Percentiles rank a stretch among this genome's conserved stretches.
Evolutionary conservation across 345 rosid genomes (phyloP).

Genomic region (Pugionium dolabratum): DNA sequence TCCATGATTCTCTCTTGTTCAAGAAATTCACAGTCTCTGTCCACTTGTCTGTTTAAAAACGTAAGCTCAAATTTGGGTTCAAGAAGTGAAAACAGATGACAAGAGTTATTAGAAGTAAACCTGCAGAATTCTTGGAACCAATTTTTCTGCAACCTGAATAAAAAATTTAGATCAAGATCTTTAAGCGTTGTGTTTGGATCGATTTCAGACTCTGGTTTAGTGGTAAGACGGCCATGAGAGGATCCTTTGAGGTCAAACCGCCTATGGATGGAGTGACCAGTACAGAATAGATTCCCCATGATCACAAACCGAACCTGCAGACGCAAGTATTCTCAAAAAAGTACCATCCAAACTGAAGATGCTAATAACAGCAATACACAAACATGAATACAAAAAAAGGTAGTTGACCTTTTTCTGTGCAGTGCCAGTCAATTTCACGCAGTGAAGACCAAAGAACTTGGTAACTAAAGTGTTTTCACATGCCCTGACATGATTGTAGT

Average conservation of each 20-base stretch:
- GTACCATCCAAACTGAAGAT: slow-evolving; percentile 2
- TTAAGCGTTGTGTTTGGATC: slow-evolving; percentile 89
- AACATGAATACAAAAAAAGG: slow-evolving; percentile 12
- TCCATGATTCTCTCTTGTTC: slow-evolving; percentile 97
- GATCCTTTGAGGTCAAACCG: slow-evolving; percentile 97
- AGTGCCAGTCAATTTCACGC: slow-evolving; percentile 72
- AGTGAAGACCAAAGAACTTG: slow-evolving; percentile 90
- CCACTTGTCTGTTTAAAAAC: slow-evolving; percentile 74
- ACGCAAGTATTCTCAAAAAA: slow-evolving; percentile 30
- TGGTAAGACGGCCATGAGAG: slow-evolving; percentile 82
- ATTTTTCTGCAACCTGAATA: slow-evolving; percentile 65
- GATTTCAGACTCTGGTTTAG: slow-evolving; percentile 81
- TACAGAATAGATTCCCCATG: slow-evolving; percentile 92
- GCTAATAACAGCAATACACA: slow-evolving; percentile 7
- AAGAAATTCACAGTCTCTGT: slow-evolving; percentile 88
- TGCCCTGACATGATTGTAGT: slow-evolving; percentile 87
- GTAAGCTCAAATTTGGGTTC: slow-evolving; percentile 2
- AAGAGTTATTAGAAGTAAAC: slow-evolving; percentile 32
- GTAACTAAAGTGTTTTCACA: slow-evolving; percentile 92
- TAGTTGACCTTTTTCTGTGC: slow-evolving; percentile 75
- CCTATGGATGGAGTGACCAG: slow-evolving; percentile 72
- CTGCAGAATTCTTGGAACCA: slow-evolving; percentile 96
- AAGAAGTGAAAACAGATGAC: neutral
- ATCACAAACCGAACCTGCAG: slow-evolving; percentile 83
- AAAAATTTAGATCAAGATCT: slow-evolving; percentile 88